These are phyloP conservation scores for Solanum dulcamara DNA, from an alignment of 257 asterid genomes.

Conservation along the genomic window DNA sequence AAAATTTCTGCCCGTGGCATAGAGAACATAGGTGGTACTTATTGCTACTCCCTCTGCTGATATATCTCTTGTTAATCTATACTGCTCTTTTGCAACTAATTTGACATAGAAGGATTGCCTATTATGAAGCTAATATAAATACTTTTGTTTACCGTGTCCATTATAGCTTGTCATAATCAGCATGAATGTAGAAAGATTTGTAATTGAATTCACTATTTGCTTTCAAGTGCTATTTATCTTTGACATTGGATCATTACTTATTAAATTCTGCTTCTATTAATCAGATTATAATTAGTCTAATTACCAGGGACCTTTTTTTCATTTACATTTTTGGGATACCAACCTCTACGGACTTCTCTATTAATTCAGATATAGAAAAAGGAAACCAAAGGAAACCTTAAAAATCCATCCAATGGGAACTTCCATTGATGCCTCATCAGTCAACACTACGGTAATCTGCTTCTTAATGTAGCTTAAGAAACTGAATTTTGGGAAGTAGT, in stretches of 20 bases:
- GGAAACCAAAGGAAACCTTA: not conserved
- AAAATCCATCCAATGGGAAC: not conserved
- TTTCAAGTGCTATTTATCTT: not conserved
- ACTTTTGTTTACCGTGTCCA: not conserved
- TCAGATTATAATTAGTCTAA: not conserved
- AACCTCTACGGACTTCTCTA: not conserved
- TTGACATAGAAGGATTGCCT: not conserved
- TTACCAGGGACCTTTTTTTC: not conserved
- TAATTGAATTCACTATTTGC: not conserved
- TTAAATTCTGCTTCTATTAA: not conserved
- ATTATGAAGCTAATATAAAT: not conserved
- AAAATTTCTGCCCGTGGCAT: slow-evolving; percentile 64
- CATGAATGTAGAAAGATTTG: not conserved
- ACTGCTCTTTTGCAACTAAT: not conserved
- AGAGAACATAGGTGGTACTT: slow-evolving; percentile 45
- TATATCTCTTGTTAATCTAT: not conserved
- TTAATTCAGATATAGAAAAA: not conserved
- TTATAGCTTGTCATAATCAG: not conserved
- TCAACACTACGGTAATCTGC: not conserved
- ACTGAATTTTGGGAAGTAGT: not conserved
- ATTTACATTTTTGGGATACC: not conserved
- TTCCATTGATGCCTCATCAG: not conserved
- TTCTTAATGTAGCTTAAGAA: not conserved
- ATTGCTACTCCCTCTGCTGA: not conserved
- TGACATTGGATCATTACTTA: not conserved